Evolutionary conservation across 805 yeast species (phyloP), one percentile per base, ranked within the genome.

Genomic region (Pichia ethanolica): DNA sequence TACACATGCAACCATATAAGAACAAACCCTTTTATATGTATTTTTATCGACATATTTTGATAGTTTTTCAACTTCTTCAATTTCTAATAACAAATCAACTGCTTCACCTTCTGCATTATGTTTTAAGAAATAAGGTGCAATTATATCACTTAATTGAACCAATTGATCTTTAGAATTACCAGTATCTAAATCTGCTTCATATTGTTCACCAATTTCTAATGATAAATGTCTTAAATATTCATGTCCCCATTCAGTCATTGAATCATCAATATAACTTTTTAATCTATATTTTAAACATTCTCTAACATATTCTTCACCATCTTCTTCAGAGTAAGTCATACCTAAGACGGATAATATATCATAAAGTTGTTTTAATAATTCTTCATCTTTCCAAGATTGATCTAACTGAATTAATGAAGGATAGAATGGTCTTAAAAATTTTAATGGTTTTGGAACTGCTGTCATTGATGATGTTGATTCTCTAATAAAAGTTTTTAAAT

Each of bases 31-130:
- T 48, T 81, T 82, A 61, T 74, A 90, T 4, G 95, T 87, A 62
- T 82, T 76, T 50, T 82, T 83, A 65, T 93, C 98, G 47, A 90
- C 95, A 64, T 78, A 88, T 56, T 83, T 81, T 8, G 93, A 83
- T 55, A 93, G 73, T 62, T 82, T 80, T 59, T 87, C 95, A 57
- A 93, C 85, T 48, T 81, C 73, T 68, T 93, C 99, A 49, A 93
- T 80, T 68, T 93, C 99, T 51, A 89, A 73, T 55, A 93, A 74
- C 57, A 93, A 72, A 69, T 93, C 99, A 28, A 93, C 96, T 1
- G 99, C 99, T 64, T 93, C 99, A 25, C 97, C 96, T 69, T 93
- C 99, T 39, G 97, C 98, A 64, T 93, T 91, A 70, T 91, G 97
- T 62, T 87, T 82, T 57, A 93, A 75, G 71, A 93, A 91, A 61